Evolutionary conservation across 1,139 yeast genomes (phyloP).

Genomic region (Meyerozyma guilliermondii): DNA sequence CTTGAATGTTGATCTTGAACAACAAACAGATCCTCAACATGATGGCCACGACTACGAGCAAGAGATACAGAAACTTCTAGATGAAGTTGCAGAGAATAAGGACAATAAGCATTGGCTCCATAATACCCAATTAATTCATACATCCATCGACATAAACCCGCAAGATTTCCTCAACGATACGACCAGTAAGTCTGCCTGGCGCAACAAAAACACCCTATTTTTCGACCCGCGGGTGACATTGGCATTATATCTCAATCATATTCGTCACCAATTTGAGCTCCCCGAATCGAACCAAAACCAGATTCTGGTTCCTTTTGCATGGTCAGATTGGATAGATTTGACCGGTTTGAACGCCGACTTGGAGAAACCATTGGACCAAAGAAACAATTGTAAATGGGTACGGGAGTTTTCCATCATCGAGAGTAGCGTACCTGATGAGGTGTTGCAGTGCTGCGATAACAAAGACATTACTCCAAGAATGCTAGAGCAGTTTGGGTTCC

Average conservation of each 20-base stretch:
- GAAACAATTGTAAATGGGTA: constrained; percentile 12
- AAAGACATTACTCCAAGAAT: constrained; percentile 5
- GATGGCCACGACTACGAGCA: constrained; percentile 8
- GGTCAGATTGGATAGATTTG: constrained; percentile 18
- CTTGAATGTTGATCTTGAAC: neutral
- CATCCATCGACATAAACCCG: constrained; percentile 7
- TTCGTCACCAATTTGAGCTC: constrained; percentile 5
- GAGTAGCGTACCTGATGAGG: constrained; percentile 3
- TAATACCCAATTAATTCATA: constrained; percentile 6
- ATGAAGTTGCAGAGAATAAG: neutral
- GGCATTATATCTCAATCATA: constrained; percentile 11
- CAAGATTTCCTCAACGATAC: constrained; percentile 8
- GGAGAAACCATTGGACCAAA: constrained; percentile 9
- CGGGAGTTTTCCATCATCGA: constrained; percentile 5
- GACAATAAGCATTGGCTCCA: constrained; percentile 7
- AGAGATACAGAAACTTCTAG: constrained; percentile 9
- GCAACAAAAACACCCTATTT: constrained; percentile 9
- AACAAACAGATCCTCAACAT: neutral
- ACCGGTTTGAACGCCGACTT: constrained; percentile 8
- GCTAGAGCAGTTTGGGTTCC: constrained; percentile 5
- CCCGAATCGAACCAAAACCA: neutral
- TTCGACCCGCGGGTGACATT: constrained; percentile 15
- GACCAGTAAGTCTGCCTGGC: constrained; percentile 6
- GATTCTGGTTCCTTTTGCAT: constrained; percentile 12
- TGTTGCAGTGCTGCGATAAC: constrained; percentile 8